Evolutionary conservation across 2,329 filamentous ascomycete species (phyloP).

Genomic region (Botrytis deweyae): DNA sequence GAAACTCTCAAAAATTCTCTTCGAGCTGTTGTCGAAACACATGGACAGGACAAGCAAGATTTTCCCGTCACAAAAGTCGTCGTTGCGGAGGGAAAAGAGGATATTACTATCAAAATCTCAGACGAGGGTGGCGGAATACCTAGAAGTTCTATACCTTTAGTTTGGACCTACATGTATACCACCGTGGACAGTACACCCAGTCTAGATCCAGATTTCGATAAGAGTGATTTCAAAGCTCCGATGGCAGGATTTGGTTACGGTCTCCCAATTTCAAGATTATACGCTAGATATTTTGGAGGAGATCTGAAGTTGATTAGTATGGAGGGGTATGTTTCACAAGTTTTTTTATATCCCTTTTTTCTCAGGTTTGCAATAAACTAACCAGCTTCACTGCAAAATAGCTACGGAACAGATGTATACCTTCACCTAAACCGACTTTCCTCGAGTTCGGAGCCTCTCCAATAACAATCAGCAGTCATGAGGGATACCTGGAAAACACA

Average conservation of each 20-base stretch:
- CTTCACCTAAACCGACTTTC: slow-evolving; percentile 95
- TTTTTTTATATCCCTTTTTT: slow-evolving; percentile 18
- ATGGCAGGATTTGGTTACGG: slow-evolving; percentile 99
- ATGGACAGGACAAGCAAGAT: slow-evolving; percentile 91
- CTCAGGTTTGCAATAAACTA: slow-evolving; percentile 13
- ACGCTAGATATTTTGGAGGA: slow-evolving; percentile 95
- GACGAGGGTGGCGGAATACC: slow-evolving; percentile 97
- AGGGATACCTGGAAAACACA: slow-evolving; percentile 52
- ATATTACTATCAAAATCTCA: slow-evolving; percentile 97
- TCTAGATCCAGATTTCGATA: slow-evolving; percentile 95
- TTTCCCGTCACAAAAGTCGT: slow-evolving; percentile 98
- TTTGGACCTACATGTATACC: slow-evolving; percentile 99
- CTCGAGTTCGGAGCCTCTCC: slow-evolving; percentile 91
- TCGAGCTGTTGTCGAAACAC: slow-evolving; percentile 91
- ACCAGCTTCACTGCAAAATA: slow-evolving; percentile 43
- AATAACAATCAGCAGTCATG: slow-evolving; percentile 84
- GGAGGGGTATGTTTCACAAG: slow-evolving; percentile 74
- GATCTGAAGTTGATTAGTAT: slow-evolving; percentile 98
- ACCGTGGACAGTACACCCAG: slow-evolving; percentile 95
- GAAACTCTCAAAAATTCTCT: slow-evolving; percentile 98
- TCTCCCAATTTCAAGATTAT: slow-evolving; percentile 87
- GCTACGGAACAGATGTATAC: slow-evolving; percentile 97
- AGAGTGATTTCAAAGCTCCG: slow-evolving; percentile 97
- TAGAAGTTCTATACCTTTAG: slow-evolving; percentile 85
- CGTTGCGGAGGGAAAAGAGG: slow-evolving; percentile 94